phyloP scores from a whole-genome alignment of 2,329 filamentous ascomycete species.

The Tricladium varicosporioides region DNA sequence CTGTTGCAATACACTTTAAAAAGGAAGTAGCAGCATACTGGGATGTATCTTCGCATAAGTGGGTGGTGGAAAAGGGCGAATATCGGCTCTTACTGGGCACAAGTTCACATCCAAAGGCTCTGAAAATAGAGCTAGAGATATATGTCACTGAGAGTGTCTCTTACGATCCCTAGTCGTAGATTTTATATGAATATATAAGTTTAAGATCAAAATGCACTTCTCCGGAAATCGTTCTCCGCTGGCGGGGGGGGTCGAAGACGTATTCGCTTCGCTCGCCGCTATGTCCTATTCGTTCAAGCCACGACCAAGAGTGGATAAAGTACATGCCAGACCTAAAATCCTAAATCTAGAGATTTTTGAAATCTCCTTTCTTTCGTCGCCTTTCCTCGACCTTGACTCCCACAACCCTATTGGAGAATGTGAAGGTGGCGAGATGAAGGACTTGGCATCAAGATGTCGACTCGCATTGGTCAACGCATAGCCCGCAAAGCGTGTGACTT shows the following conservation, averaged over 20 bases:
- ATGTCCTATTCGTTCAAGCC: background rate
- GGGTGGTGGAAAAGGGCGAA: background rate
- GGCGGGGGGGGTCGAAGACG: background rate
- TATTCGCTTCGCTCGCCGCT: background rate
- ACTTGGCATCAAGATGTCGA: background rate
- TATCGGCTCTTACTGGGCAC: background rate
- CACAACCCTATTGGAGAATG: background rate
- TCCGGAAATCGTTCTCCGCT: background rate
- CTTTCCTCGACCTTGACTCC: no score
- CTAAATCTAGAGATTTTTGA: no score
- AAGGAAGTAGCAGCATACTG: background rate
- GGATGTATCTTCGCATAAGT: background rate
- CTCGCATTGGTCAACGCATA: conserved; percentile 16
- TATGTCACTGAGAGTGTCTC: background rate
- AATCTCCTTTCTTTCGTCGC: no score
- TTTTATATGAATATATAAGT: background rate
- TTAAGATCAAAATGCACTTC: background rate
- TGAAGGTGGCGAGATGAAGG: background rate
- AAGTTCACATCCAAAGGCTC: background rate
- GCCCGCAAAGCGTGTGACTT: conserved; percentile 24
- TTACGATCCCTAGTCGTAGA: background rate
- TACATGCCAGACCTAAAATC: no score
- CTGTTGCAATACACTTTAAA: background rate
- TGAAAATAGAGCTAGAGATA: background rate
- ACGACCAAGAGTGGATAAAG: background rate